phyloP scores from a whole-genome alignment of 164 flowering plant genomes.

The Macadamia integrifolia region DNA sequence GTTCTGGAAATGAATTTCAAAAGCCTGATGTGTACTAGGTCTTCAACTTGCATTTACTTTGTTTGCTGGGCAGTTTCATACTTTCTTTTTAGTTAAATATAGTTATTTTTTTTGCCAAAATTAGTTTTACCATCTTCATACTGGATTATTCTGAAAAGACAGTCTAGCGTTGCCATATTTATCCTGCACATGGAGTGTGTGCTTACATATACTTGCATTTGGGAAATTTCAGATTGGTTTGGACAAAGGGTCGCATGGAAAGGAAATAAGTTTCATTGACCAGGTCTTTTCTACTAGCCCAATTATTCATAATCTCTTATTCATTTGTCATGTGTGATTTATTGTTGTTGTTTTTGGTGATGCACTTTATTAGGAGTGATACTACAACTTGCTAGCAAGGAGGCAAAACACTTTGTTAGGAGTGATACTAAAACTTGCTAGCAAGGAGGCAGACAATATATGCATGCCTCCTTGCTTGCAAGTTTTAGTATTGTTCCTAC shows the following conservation, averaged over 20 bases:
- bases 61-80: too few relatives aligned
- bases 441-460: neutral
- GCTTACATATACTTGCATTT: slow-evolving; percentile 6
- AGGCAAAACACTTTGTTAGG: neutral
- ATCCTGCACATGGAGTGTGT: neutral
- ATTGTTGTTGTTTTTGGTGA: neutral
- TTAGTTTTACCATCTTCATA: too few relatives aligned
- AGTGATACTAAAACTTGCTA: neutral
- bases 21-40: too few relatives aligned
- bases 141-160: too few relatives aligned
- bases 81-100: too few relatives aligned
- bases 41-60: too few relatives aligned
- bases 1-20: too few relatives aligned
- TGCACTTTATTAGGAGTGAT: too few relatives aligned
- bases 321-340: neutral
- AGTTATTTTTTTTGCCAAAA: too few relatives aligned
- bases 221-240: slow-evolving; percentile 60
- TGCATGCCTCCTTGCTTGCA: too few relatives aligned
- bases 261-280: slow-evolving; percentile 52
- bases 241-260: slow-evolving; percentile 86
- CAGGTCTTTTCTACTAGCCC: slow-evolving; percentile 38
- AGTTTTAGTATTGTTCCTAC: too few relatives aligned
- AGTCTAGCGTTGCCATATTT: neutral
- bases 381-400: neutral
- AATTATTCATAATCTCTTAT: neutral